These are phyloP conservation scores for Scorias spongiosa DNA, from an alignment of 2,329 filamentous ascomycete species.

Conservation along the genomic window DNA sequence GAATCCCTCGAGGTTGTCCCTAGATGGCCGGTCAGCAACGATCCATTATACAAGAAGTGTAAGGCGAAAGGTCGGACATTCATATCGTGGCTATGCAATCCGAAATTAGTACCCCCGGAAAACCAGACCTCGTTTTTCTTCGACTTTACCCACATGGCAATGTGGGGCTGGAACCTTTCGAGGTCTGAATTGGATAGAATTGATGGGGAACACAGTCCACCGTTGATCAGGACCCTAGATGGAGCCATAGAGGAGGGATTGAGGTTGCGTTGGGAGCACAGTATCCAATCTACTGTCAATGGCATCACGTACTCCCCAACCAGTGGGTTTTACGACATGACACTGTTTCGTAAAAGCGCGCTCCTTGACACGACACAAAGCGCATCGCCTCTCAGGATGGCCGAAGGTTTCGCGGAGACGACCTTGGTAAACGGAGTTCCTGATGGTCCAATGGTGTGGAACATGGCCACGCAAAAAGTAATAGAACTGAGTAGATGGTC, in stretches of 20 bases:
- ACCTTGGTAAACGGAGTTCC: background rate
- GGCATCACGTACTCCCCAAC: no score
- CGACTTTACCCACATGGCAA: background rate
- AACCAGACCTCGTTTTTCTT: background rate
- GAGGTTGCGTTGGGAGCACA: background rate
- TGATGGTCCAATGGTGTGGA: background rate
- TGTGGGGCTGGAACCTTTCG: background rate
- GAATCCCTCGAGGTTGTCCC: no score
- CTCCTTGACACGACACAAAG: background rate
- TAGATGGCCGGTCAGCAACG: no score
- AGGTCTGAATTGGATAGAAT: background rate
- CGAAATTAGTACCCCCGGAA: background rate
- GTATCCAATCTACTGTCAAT: no score
- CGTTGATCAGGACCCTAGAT: background rate
- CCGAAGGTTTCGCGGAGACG: background rate
- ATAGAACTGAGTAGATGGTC: background rate
- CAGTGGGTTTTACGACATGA: background rate
- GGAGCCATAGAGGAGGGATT: background rate
- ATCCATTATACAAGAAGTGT: no score
- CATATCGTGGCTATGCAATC: background rate
- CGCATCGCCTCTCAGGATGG: background rate
- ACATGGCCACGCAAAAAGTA: background rate
- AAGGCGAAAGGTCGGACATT: background rate
- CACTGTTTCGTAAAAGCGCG: background rate
- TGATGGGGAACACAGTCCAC: background rate